Evolutionary conservation across 1,284 basidiomycete genomes (phyloP), one percentile per base, ranked within the genome.

Genomic region (Waitea zeae): DNA sequence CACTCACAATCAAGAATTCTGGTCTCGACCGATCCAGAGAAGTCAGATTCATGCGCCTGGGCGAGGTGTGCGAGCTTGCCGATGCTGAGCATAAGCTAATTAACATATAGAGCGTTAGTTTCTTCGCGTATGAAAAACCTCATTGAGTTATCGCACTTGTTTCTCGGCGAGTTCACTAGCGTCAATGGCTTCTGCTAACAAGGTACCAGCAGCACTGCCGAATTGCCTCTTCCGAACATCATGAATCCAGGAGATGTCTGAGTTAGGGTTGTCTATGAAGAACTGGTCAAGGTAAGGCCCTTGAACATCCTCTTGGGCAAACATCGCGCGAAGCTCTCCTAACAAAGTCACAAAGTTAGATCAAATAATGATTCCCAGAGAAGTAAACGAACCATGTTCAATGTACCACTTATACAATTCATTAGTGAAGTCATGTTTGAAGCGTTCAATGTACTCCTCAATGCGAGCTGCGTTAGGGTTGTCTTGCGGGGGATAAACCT

Each of bases 351-450:
- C 36, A 39, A 12, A 12, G 24, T 15, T 5, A 29, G 3, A 39
- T 34, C 14, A 30, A 24, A 26, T 14, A 28, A 33, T 26, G n/a
- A 6, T n/a, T 15, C 11, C 12, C 17, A 31, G 3, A n/a, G n/a
- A n/a, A n/a, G n/a, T n/a, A 30, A 9, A 49, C 56, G 41, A 46
- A 67, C 79, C 75, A 44, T 82, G 76, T 40, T 81, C 75, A 33
- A 83, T 74, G 48, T 80, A 86, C 78, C 79, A 96, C 42, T 73
- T 66, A 51, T 89, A 96, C 20, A 97, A 63, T 48, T 89, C 80
- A 17, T 70, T 78, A 0, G 90, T 82, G 47, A 97, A 99, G 17
- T 72, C 71, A 30, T 87, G 71, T 35, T 78, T 72, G 54, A 84
- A 96, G 42, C 61, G 67, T 34, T 82, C 69, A 36, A 96, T 71